Base-by-base conservation (phyloP, 2,329 filamentous ascomycete genomes). In the Colletotrichum chrysophilum region DNA sequence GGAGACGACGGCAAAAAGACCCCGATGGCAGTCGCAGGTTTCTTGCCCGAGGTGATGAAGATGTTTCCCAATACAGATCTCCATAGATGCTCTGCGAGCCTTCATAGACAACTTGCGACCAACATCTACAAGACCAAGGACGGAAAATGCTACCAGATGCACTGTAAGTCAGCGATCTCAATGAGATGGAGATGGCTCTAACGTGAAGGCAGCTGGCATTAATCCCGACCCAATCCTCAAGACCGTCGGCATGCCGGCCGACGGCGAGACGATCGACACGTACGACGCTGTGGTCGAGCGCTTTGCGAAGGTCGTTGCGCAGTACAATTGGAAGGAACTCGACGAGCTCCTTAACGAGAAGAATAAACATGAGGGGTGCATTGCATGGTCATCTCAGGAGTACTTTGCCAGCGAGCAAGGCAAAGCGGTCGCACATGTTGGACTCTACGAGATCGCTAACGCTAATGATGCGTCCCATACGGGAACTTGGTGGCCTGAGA, bases 401-500 rank as follows among this genome's bases (percentile, higher is more conserved):
- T 83, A 78, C 70, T 74, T 78, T 3, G 72, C 76, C 5, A 82
- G 79, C 58, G 76, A 80, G 62, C 81, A 83, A 10, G 81, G 81
- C 14, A 75, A 79, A 18, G 76, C 76, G 14, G 80, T 77, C 70
- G 74, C 52, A 14, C 71, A 75, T 16, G 71, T 76, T 9, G 77
- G 78, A 2, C 78, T 81, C 7, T 81, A 76, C n/a, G 79, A 79
- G 65, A 60, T 79, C 30, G 76, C 79, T 18, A 76, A 80, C 4
- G 75, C 82, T 1, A n/a, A 70, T 3, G 12, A 55, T 14, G 66
- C 76, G 0, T 77, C 80, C 2, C 84, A 85, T 52, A 76, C 80
- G 1, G 78, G 84, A 1, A 78, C 81, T 56, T 88, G 87, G 87
- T 89, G 88, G 87, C 83, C 84, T 5, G 79, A 83, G 10, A 79